phyloP scores from a whole-genome alignment of 2,329 filamentous ascomycete genomes.

The Aschersonia sp. region DNA sequence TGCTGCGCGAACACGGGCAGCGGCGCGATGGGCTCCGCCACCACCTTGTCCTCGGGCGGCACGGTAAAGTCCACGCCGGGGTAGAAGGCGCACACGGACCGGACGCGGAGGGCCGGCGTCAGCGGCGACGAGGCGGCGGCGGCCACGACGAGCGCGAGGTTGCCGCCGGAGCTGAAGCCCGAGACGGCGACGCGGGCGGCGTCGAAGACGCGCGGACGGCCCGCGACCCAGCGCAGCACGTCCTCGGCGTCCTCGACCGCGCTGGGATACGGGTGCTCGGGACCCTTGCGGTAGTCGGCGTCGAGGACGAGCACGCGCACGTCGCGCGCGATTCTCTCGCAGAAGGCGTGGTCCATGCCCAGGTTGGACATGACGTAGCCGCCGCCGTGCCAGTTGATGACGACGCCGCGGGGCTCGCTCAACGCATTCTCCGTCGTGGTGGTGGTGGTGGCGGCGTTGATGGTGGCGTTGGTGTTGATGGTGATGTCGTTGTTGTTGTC shows the following conservation, averaged over 20 bases:
- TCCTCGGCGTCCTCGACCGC: constrained; percentile 19
- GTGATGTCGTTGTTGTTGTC: background rate
- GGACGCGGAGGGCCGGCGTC: constrained; percentile 25
- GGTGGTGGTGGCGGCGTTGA: too few relatives aligned
- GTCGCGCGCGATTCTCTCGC: constrained; percentile 14
- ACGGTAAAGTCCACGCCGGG: constrained; percentile 17
- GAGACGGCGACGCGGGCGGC: constrained; percentile 22
- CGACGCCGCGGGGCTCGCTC: constrained; percentile 7
- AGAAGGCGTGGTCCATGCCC: constrained; percentile 23
- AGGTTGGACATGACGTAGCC: constrained; percentile 19
- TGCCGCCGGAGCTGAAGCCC: constrained; percentile 31
- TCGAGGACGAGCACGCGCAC: constrained; percentile 13
- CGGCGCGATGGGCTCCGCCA: constrained; percentile 8
- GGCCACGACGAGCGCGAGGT: constrained; percentile 18
- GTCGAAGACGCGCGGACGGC: constrained; percentile 15
- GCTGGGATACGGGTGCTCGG: constrained; percentile 23
- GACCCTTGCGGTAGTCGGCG: constrained; percentile 24
- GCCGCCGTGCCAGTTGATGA: constrained; percentile 23
- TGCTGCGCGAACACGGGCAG: background rate
- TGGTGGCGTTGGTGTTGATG: too few relatives aligned
- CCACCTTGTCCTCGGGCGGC: constrained; percentile 12
- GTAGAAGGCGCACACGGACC: constrained; percentile 33
- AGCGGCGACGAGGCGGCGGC: constrained; percentile 12
- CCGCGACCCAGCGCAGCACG: constrained; percentile 14
- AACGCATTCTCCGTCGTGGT: background rate